Evolutionary conservation across 1,139 yeast species (phyloP).

Genomic region (Sugiyamaella novakii): DNA sequence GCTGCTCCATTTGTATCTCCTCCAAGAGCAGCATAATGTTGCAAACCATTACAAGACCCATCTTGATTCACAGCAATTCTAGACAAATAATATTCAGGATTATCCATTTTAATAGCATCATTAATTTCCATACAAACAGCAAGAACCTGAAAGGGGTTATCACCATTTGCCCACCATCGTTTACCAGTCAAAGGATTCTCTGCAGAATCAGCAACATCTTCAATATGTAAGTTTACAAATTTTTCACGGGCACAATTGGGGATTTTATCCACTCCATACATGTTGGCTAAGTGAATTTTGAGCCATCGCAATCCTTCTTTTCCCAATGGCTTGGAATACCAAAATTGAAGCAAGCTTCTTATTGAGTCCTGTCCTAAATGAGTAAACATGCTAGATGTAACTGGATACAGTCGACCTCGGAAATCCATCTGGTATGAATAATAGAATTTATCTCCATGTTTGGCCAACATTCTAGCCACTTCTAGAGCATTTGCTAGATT

Average conservation of each 20-base stretch:
- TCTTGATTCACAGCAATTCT: slow-evolving; percentile 70
- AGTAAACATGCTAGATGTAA: slow-evolving; percentile 65
- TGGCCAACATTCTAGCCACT: slow-evolving; percentile 74
- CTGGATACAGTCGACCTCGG: slow-evolving; percentile 94
- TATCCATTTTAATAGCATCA: slow-evolving; percentile 54
- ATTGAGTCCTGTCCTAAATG: slow-evolving; percentile 69
- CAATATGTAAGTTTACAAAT: slow-evolving; percentile 54
- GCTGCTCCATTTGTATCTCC: slow-evolving; percentile 69
- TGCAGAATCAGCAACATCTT: slow-evolving; percentile 54
- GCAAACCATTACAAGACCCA: slow-evolving; percentile 76
- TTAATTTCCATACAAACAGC: slow-evolving; percentile 62
- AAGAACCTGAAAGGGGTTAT: slow-evolving; percentile 70
- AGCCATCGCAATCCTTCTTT: slow-evolving; percentile 61
- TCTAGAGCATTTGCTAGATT: slow-evolving; percentile 61
- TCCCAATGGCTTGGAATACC: slow-evolving; percentile 66
- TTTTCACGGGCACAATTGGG: slow-evolving; percentile 56
- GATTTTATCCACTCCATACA: slow-evolving; percentile 63
- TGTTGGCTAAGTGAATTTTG: slow-evolving; percentile 67
- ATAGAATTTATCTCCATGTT: slow-evolving; percentile 68
- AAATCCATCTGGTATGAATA: slow-evolving; percentile 94
- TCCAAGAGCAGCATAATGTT: slow-evolving; percentile 75
- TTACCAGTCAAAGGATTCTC: slow-evolving; percentile 47
- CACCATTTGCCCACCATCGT: slow-evolving; percentile 64
- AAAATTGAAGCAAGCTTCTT: slow-evolving; percentile 62
- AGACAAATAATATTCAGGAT: slow-evolving; percentile 56